A percentile compares a stretch with the other conserved stretches of the same genome.
phyloP scores from a whole-genome alignment of 23 red algal species.

The Agarophyton chilense region DNA sequence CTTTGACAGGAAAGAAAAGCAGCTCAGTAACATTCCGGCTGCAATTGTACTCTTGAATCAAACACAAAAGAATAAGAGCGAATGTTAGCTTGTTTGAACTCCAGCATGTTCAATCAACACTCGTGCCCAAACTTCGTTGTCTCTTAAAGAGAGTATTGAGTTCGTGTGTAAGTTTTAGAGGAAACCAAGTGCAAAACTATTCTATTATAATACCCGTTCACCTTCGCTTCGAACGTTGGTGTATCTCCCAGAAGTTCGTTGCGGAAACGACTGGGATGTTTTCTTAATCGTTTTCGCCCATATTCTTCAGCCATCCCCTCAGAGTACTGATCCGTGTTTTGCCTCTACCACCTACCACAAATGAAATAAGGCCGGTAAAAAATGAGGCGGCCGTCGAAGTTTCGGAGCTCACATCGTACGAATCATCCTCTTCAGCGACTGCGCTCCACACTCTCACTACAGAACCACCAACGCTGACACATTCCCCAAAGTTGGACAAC shows the following conservation, averaged over 20 bases:
- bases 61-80: no score
- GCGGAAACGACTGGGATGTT: background rate
- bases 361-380: slow-evolving; percentile 36
- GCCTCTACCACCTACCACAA: slow-evolving; percentile 37
- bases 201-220: background rate
- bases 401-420: slow-evolving; percentile 15
- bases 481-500: slow-evolving; percentile 54
- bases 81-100: no score
- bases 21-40: no score
- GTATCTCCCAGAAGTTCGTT: background rate
- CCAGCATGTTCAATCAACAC: no score
- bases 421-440: slow-evolving; percentile 14
- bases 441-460: slow-evolving; percentile 33
- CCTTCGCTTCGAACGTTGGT: background rate
- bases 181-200: no score
- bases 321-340: background rate
- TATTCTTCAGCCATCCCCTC: background rate
- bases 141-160: no score
- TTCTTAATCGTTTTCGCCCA: background rate
- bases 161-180: no score
- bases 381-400: slow-evolving; percentile 64
- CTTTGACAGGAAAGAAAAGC: no score
- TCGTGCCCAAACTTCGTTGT: no score
- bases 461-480: slow-evolving; percentile 63
- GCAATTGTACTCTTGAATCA: no score